phyloP scores from a whole-genome alignment of 176 grass and related monocot genomes.

The Aegilops umbellulata region DNA sequence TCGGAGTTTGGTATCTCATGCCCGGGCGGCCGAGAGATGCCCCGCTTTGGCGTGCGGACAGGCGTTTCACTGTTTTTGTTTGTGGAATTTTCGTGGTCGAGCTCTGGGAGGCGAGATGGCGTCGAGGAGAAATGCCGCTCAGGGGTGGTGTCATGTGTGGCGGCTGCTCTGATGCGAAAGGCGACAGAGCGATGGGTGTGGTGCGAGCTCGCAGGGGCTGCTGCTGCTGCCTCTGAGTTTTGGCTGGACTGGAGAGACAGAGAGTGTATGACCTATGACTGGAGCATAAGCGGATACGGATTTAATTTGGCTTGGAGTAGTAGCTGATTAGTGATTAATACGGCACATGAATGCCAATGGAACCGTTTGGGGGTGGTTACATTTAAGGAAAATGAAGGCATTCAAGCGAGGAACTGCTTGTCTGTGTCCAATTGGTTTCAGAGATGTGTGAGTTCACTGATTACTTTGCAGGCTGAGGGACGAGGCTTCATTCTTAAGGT shows the following conservation, averaged over 20 bases:
- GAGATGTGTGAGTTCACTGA: not conserved
- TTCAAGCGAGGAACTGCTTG: not conserved
- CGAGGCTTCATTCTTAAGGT: not conserved
- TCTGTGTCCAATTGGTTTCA: not conserved
- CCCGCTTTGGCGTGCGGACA: not conserved
- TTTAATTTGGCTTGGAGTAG: not conserved
- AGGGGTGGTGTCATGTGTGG: not conserved
- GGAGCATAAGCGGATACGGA: not conserved
- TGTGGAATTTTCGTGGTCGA: constrained; percentile 9
- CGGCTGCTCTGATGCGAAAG: not conserved
- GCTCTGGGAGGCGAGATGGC: not conserved
- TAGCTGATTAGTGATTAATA: not conserved
- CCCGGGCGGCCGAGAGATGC: not conserved
- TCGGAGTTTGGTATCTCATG: constrained; percentile 16
- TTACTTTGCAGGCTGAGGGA: not conserved
- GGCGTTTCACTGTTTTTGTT: not conserved
- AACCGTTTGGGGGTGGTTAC: not conserved
- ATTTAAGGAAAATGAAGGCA: not conserved
- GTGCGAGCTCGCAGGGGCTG: not conserved
- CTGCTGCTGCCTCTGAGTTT: not conserved
- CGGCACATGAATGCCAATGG: not conserved
- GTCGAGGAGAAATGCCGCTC: not conserved
- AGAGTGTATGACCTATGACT: not conserved
- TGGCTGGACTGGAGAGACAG: not conserved
- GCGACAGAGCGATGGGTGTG: no score